Conservation (phyloP, 2,329 filamentous ascomycete genomes). For the Fusarium sp. region DNA sequence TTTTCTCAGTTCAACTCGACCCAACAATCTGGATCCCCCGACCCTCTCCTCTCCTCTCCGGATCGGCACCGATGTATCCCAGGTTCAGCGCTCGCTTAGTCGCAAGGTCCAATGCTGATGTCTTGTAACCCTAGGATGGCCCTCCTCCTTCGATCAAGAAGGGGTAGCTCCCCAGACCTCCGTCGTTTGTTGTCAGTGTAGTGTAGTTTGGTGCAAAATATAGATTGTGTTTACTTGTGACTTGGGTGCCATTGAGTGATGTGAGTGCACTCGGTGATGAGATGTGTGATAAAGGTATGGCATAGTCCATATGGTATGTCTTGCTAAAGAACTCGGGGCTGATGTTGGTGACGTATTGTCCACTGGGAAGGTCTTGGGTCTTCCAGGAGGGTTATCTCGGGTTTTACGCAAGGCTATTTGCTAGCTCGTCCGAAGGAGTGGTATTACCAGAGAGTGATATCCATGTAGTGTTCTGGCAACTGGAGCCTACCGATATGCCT, state of each 20-base stretch:
- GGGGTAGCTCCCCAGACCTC: constrained; percentile 36
- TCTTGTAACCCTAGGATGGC: constrained; percentile 48
- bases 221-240: constrained; percentile 29
- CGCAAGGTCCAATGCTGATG: constrained; percentile 44
- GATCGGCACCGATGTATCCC: constrained; percentile 31
- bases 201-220: constrained; percentile 34
- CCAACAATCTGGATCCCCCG: constrained; percentile 22
- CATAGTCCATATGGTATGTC: background rate
- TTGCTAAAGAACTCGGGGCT: background rate
- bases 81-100: constrained; percentile 47
- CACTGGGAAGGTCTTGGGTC: background rate
- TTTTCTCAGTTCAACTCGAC: constrained; percentile 26
- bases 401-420: background rate
- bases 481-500: background rate
- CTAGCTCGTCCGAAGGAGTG: background rate
- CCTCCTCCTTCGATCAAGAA: constrained; percentile 28
- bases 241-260: background rate
- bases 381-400: background rate
- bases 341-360: background rate
- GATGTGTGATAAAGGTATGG: background rate
- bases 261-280: constrained; percentile 12
- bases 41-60: constrained; percentile 18
- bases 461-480: background rate
- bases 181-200: constrained; percentile 28
- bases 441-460: background rate